Percentiles rank a stretch among this genome's conserved stretches.
Evolutionary conservation across 2,329 filamentous ascomycete species (phyloP).

Genomic region (Calonectria pseudoreteaudii): DNA sequence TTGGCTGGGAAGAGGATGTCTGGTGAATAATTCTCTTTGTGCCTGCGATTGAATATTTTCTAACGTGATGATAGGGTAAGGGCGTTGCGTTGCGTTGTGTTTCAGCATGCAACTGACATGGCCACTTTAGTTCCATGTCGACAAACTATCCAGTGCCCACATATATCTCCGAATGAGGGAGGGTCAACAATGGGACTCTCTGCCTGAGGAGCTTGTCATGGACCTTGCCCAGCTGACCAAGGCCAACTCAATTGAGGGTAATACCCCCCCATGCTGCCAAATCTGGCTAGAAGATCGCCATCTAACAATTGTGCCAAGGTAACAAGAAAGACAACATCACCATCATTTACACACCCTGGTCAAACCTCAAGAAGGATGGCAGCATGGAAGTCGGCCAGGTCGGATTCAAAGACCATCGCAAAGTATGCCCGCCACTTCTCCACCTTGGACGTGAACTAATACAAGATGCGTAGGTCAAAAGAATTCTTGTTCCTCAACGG

Average conservation of each 20-base stretch:
- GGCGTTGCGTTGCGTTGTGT: background rate
- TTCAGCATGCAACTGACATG: constrained; percentile 2
- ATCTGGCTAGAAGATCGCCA: background rate
- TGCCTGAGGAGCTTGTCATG: constrained; percentile 78
- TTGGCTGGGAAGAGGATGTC: constrained; percentile 94
- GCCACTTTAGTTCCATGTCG: constrained; percentile 86
- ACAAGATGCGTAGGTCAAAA: constrained; percentile 72
- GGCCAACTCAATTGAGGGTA: constrained; percentile 97
- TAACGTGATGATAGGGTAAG: constrained; percentile 37
- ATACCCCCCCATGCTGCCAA: constrained; percentile 27
- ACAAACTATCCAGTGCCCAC: constrained; percentile 96
- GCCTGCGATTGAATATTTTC: background rate
- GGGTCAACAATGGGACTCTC: constrained; percentile 84
- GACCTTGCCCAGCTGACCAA: constrained; percentile 99
- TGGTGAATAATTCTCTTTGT: constrained; percentile 70
- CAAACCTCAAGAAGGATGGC: constrained; percentile 94
- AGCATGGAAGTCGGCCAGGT: constrained; percentile 97
- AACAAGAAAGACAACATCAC: constrained; percentile 99
- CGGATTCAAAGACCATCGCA: constrained; percentile 89
- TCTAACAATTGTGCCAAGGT: constrained; percentile 59
- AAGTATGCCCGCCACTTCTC: constrained; percentile 51
- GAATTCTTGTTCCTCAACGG: constrained; percentile 80
- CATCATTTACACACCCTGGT: constrained; percentile 97
- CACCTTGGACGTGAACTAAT: background rate
- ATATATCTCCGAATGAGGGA: constrained; percentile 90